Evolutionary conservation across 176 grass and related monocot species (phyloP).

Genomic region (Miscanthus lutarioriparius): DNA sequence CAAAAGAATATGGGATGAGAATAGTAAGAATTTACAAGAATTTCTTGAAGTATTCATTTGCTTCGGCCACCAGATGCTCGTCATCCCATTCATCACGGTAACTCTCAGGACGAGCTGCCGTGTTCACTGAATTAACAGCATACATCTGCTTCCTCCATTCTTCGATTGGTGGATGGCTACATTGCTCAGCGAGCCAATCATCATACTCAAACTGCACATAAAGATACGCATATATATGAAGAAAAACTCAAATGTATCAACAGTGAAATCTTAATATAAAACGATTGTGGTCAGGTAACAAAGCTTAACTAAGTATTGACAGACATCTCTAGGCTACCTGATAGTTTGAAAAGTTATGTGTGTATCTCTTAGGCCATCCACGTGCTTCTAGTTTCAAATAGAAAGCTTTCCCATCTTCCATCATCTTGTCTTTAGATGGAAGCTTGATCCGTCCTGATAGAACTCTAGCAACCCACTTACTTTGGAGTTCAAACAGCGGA

Average conservation of each 20-base stretch:
- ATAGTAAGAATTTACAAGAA: conserved; percentile 29
- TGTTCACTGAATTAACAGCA: conserved; percentile 30
- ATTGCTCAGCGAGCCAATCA: conserved; percentile 77
- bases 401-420: conserved; percentile 60
- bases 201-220: conserved; percentile 72
- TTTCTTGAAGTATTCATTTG: conserved; percentile 61
- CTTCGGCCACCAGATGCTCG: conserved; percentile 52
- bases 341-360: conserved; percentile 59
- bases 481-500: conserved; percentile 83
- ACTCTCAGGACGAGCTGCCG: conserved; percentile 46
- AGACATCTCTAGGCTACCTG: conserved; percentile 50
- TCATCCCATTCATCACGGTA: conserved; percentile 81
- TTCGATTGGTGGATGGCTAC: conserved; percentile 46
- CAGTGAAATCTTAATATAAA: background rate
- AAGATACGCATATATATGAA: background rate
- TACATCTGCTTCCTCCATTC: conserved; percentile 86
- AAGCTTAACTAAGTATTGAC: background rate
- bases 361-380: conserved; percentile 91
- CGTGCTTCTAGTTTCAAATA: conserved; percentile 39
- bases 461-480: conserved; percentile 84
- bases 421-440: conserved; percentile 68
- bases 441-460: conserved; percentile 63
- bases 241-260: background rate
- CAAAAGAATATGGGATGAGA: background rate
- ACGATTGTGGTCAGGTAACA: background rate